Base-by-base conservation (phyloP, 1,284 basidiomycete genomes). In the Singerocomus rubriflavus region DNA sequence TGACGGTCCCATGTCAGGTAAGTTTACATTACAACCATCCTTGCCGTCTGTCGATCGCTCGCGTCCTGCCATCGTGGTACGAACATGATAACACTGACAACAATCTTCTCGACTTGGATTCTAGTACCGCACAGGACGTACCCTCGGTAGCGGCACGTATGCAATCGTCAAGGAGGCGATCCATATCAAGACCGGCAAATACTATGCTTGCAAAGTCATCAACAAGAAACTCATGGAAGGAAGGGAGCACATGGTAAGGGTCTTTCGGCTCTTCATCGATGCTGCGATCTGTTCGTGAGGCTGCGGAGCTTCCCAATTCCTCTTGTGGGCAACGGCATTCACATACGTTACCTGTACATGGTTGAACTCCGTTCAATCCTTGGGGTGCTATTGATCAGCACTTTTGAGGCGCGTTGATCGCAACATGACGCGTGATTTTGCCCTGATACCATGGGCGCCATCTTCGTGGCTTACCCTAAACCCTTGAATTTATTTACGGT, bases 151-250 rank as follows among this genome's bases (percentile, higher is more conserved):
- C 70, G 95, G 90, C 44, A 97, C 89, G 9, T 94, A 93, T 66
- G 89, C 91, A 53, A 91, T 93, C 63, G 91, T 93, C 54, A 93
- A 93, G 70, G 96, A 98, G 75, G 96, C 93, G 40, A 93, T 98
- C 13, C 95, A 98, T 66, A 91, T 98, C 77, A 87, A 88, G 72
- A 96, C 94, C 0, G 85, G 91, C 54, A 76, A 81, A 57, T 79
- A 89, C 70, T 93, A 86, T 75, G 91, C 91, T n/a, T 93, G 91
- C 79, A 94, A 93, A 70, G 91, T 93, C 63, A 91, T 91, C 71
- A 90, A 96, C 82, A 99, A 98, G 80, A 93, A 95, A 69, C 85
- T 99, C 61, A 96, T 99, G 92, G 91, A 92, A 71, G 91, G 91
- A 13, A 77, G 91, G 56, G 91, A 93, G 72, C 83, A 92, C 68